phyloP scores from a whole-genome alignment of 2,329 filamentous ascomycete genomes.

The Niveomyces coronatus region DNA sequence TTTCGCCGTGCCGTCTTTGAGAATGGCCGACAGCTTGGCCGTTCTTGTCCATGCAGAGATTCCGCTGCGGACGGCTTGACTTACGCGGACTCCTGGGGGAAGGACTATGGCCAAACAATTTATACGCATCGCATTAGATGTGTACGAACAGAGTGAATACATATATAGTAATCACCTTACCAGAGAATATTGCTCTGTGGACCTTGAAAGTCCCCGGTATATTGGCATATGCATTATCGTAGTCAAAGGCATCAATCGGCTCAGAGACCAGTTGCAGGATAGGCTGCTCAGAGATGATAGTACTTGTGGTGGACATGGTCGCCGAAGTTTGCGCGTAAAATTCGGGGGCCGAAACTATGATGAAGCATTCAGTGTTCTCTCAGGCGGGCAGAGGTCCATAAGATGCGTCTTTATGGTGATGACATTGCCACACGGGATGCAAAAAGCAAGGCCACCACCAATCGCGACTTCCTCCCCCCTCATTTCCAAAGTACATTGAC shows the following conservation, averaged over 20 bases:
- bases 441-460: no score
- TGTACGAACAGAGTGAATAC: background rate
- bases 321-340: no score
- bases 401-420: no score
- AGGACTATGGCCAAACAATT: constrained; percentile 1
- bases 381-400: no score
- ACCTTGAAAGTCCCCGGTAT: background rate
- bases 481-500: no score
- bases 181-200: background rate
- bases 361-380: no score
- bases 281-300: background rate
- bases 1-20: constrained; percentile 4
- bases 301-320: background rate
- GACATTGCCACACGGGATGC: no score
- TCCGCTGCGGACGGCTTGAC: background rate
- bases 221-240: background rate
- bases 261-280: constrained; percentile 1
- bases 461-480: no score
- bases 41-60: constrained; percentile 9
- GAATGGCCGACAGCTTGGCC: constrained; percentile 2
- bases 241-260: background rate
- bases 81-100: constrained; percentile 2
- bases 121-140: no score
- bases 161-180: background rate
- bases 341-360: no score